phyloP scores from a whole-genome alignment of 345 rosid genomes.

The Bruguiera sexangula region DNA sequence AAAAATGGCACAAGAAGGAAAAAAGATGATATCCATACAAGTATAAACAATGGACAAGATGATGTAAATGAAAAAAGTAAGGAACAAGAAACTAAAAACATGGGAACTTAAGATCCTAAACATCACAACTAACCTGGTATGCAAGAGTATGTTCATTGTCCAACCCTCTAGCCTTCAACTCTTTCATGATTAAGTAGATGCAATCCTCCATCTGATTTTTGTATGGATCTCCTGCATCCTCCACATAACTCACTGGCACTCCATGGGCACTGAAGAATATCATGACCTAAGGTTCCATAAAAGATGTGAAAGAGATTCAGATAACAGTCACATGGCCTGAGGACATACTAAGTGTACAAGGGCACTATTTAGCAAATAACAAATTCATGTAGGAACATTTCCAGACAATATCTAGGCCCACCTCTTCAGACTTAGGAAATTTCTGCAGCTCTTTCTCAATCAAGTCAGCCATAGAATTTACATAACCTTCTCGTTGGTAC shows the following conservation, averaged over 20 bases:
- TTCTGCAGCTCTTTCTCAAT: constrained; percentile 63
- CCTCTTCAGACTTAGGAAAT: constrained; percentile 77
- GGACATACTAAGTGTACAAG: background rate
- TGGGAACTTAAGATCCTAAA: background rate
- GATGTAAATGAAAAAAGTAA: background rate
- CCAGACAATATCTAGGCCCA: constrained; percentile 22
- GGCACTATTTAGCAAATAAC: background rate
- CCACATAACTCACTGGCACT: constrained; percentile 85
- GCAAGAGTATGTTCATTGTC: constrained; percentile 69
- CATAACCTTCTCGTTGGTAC: constrained; percentile 83
- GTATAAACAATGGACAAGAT: background rate
- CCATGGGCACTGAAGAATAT: constrained; percentile 98
- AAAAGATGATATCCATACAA: background rate
- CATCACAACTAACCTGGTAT: constrained; percentile 63
- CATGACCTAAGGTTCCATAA: constrained; percentile 50
- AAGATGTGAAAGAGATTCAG: constrained; percentile 2
- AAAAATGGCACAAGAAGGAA: background rate
- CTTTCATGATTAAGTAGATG: constrained; percentile 73
- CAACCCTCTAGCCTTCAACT: constrained; percentile 73
- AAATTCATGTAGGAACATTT: background rate
- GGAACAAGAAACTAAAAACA: constrained; percentile 1
- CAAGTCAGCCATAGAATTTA: constrained; percentile 84
- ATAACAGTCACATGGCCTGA: background rate
- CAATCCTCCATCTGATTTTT: constrained; percentile 96
- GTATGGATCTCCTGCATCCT: constrained; percentile 88